phyloP scores from a whole-genome alignment of 208 protist species.

The Trypanosoma mega region DNA sequence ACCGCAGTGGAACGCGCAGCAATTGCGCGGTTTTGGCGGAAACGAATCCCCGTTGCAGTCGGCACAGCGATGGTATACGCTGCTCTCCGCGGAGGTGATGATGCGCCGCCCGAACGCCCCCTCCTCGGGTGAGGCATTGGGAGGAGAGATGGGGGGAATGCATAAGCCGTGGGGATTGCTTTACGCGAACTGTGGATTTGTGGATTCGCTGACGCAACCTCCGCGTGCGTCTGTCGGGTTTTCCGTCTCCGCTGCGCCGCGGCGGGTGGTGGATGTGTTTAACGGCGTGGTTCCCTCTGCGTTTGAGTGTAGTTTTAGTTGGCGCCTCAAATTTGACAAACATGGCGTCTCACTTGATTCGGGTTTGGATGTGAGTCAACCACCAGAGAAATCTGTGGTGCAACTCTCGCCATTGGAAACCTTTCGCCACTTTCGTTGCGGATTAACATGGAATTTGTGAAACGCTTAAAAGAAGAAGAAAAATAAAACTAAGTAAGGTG shows the following conservation, averaged over 20 bases:
- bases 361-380: conserved; percentile 6
- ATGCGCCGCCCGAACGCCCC: not conserved
- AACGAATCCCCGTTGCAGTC: conserved; percentile 52
- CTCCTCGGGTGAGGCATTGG: too few species aligned
- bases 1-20: conserved; percentile 43
- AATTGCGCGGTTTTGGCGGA: conserved; percentile 57
- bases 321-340: conserved; percentile 35
- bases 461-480: not conserved
- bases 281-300: conserved; percentile 40
- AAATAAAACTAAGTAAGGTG: too few species aligned
- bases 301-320: conserved; percentile 71
- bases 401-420: conserved; percentile 57
- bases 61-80: conserved; percentile 47
- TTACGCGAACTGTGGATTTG: conserved; percentile 60
- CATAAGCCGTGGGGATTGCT: conserved; percentile 21
- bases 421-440: conserved; percentile 64
- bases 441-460: conserved; percentile 61
- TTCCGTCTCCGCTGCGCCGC: conserved; percentile 44
- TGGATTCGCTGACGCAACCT: conserved; percentile 34
- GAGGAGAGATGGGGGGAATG: conserved; percentile 1
- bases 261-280: conserved; percentile 38
- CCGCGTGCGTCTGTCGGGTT: conserved; percentile 63
- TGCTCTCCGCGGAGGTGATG: conserved; percentile 46
- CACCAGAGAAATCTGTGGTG: conserved; percentile 27
- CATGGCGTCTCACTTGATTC: conserved; percentile 23